Percentiles rank a stretch among this genome's conserved stretches.
Conservation (phyloP, 2,329 filamentous ascomycete species). For the Colletotrichum sp. region DNA sequence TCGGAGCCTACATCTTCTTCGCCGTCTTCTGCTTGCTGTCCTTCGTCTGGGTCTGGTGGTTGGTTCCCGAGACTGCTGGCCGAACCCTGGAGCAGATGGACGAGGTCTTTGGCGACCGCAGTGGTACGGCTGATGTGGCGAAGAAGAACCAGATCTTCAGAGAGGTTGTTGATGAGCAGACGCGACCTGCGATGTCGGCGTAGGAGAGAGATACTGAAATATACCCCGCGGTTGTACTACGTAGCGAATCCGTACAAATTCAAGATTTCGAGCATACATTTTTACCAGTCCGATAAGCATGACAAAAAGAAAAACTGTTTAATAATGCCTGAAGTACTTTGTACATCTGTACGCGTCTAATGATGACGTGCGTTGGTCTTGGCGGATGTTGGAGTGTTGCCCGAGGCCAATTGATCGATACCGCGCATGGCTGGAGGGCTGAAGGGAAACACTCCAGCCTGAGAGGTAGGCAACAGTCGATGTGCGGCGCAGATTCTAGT, state of each 20-base stretch:
- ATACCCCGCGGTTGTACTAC: not conserved
- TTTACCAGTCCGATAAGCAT: no score
- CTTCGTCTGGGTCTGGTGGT: conserved; percentile 26
- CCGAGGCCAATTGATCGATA: no score
- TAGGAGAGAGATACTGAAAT: not conserved
- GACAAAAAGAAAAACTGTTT: no score
- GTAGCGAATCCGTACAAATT: not conserved
- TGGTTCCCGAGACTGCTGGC: conserved; percentile 38
- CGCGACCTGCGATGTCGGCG: not conserved
- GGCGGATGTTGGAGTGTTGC: no score
- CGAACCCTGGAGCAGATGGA: conserved; percentile 40
- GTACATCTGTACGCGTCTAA: no score
- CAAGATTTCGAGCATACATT: rapidly evolving
- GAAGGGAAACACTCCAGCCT: not conserved
- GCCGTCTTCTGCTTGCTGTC: conserved; percentile 29
- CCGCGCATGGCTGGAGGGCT: not conserved
- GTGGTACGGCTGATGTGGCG: conserved; percentile 23
- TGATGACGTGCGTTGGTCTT: no score
- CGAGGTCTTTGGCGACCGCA: conserved; percentile 35
- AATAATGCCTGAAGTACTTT: no score
- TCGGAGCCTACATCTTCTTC: conserved; percentile 46
- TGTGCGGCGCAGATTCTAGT: not conserved
- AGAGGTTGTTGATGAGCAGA: conserved; percentile 13
- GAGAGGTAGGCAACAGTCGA: not conserved
- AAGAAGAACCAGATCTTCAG: conserved; percentile 18